phyloP scores from a whole-genome alignment of 306 rosid species.

The Mimosa pudica region DNA sequence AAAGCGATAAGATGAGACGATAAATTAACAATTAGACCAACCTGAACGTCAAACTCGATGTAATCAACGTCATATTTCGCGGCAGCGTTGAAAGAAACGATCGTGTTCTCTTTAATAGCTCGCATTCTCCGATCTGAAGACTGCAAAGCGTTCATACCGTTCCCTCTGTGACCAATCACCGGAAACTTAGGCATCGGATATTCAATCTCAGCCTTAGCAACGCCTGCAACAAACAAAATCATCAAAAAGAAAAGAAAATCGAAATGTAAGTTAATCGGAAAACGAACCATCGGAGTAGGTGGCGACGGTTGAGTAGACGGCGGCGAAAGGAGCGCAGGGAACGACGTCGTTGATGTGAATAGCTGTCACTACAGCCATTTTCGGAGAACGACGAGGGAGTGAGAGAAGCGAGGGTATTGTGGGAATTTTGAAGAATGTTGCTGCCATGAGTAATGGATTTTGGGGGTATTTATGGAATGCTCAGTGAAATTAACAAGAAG shows the following conservation, averaged over 20 bases:
- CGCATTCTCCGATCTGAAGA: conserved; percentile 63
- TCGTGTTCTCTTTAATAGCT: conserved; percentile 72
- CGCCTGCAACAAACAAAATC: conserved; percentile 12
- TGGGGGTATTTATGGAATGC: not conserved
- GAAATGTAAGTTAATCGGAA: not conserved
- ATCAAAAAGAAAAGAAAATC: not conserved
- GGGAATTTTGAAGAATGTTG: conserved; percentile 1
- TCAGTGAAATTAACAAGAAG: no score
- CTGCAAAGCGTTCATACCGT: conserved; percentile 75
- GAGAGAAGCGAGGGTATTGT: not conserved
- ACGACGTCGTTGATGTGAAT: conserved; percentile 52
- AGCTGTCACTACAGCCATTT: conserved; percentile 58
- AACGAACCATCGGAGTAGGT: conserved; percentile 34
- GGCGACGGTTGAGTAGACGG: conserved; percentile 26
- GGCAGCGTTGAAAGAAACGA: conserved; percentile 67
- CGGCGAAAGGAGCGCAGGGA: conserved; percentile 46
- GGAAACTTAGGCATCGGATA: conserved; percentile 48
- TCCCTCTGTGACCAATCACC: conserved; percentile 80
- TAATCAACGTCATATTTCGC: conserved; percentile 59
- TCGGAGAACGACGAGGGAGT: not conserved
- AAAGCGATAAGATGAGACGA: not conserved
- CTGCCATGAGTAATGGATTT: not conserved
- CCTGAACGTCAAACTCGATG: conserved; percentile 90
- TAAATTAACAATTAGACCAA: not conserved
- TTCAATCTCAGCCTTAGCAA: conserved; percentile 23